Percentiles rank a stretch among this genome's conserved stretches.
These are phyloP conservation scores for Cinchona pubescens DNA, from an alignment of 257 asterid genomes.

Conservation along the genomic window DNA sequence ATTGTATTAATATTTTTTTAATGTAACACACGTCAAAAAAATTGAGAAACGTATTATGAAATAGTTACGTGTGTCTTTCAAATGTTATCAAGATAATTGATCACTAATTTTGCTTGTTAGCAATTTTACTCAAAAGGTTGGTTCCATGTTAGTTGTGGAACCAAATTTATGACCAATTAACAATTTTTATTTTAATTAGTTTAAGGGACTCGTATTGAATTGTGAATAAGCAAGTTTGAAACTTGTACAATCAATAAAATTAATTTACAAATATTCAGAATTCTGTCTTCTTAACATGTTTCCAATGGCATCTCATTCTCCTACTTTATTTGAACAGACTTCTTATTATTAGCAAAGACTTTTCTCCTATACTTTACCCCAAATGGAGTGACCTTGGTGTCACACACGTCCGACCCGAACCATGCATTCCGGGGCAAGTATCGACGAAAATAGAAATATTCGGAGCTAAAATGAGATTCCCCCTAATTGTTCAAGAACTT, in stretches of 20 bases:
- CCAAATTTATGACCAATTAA: neutral
- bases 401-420: constrained; percentile 43
- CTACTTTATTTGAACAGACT: neutral
- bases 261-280: neutral
- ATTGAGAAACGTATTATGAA: too few species aligned
- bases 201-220: neutral
- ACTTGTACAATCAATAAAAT: neutral
- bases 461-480: constrained; percentile 32
- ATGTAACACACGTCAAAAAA: too few species aligned
- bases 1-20: too few species aligned
- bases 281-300: too few species aligned
- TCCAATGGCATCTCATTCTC: neutral
- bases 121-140: neutral
- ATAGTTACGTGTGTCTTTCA: neutral
- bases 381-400: constrained; percentile 35
- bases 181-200: too few species aligned
- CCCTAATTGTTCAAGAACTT: constrained; percentile 17
- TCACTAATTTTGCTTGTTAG: too few species aligned
- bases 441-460: constrained; percentile 40
- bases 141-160: neutral
- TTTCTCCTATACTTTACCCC: constrained; percentile 38
- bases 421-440: constrained; percentile 47
- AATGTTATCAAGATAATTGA: neutral
- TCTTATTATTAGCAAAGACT: constrained; percentile 20
- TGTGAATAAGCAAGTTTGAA: too few species aligned